Percentiles rank a stretch among this genome's conserved stretches.
Evolutionary conservation across 148 eudicot species (phyloP).

Genomic region (Cornus kousa): DNA sequence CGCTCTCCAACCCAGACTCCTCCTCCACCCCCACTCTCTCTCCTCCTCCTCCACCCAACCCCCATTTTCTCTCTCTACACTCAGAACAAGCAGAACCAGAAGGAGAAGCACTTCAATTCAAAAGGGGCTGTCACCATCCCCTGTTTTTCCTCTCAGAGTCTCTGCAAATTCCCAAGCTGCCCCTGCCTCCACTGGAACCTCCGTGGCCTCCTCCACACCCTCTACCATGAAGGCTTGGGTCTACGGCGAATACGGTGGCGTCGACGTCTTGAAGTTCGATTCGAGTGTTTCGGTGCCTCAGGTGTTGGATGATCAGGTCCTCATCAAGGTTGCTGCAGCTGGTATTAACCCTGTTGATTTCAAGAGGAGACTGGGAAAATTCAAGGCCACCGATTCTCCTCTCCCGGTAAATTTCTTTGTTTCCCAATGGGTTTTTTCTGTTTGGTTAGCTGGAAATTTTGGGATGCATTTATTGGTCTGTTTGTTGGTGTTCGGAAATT

Average conservation of each 20-base stretch:
- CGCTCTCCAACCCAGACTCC: conserved; percentile 15
- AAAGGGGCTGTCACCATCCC: neutral
- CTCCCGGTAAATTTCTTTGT: conserved; percentile 60
- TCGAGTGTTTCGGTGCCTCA: conserved; percentile 63
- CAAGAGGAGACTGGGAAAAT: conserved; percentile 75
- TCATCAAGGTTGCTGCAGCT: conserved; percentile 85
- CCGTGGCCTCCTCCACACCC: conserved; percentile 30
- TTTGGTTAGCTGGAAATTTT: neutral
- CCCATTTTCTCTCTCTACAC: conserved; percentile 11
- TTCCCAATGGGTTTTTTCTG: neutral
- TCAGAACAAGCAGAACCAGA: neutral
- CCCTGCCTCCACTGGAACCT: conserved; percentile 37
- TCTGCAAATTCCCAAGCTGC: conserved; percentile 57
- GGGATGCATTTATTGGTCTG: neutral
- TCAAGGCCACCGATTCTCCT: conserved; percentile 92
- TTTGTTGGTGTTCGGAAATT: neutral
- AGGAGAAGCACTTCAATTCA: neutral
- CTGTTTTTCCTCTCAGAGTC: conserved; percentile 22
- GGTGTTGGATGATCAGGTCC: conserved; percentile 69
- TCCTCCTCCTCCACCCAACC: conserved; percentile 9
- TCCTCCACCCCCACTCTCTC: neutral
- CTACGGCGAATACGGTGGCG: conserved; percentile 80
- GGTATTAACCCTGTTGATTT: conserved; percentile 90
- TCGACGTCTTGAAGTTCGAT: conserved; percentile 70
- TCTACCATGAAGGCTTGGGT: conserved; percentile 86